Base-by-base conservation (phyloP, 2,329 filamentous ascomycete genomes). In the Colletotrichum liaoningense region DNA sequence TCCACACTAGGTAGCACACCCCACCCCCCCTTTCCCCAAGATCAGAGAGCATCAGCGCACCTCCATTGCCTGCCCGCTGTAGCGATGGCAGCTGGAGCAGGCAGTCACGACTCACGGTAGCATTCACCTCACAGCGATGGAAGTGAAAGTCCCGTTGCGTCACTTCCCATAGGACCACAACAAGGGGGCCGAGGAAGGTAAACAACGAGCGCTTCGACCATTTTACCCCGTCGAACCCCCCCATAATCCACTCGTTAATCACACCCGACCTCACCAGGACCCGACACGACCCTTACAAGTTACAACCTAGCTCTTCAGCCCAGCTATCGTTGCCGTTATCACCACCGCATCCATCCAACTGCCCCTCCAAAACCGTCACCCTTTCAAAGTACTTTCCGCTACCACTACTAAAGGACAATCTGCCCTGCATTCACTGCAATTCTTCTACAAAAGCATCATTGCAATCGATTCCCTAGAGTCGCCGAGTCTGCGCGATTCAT, bases 191-290 rank as follows among this genome's bases (percentile, higher is more conserved):
- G 26, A 49, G 73, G 72, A 69, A 73, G 81, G 80, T 81, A 82
- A 81, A 82, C 80, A 81, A 81, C 42, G 24, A 38, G 42, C 77
- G 71, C 77, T 77, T 74, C 49, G 69, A 52, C 75, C 77, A 73
- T 72, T 67, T 65, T 30, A 42, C 49, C 33, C 55, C 55, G 52
- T 58, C 67, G 57, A 58, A 38, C 58, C 69, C 28, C 33, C 46
- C 30, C 62, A 19, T 16, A 67, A 60, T 69, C 71, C 59, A 70
- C 75, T 14, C 58, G 64, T 63, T 66, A 60, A 42, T 42, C 14
- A 42, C 38, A 19, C 38, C 33, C 11, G 33, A 35, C 33, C 38
- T 42, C 38, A 16, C 14, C 38, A 16, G 38, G 14, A 42, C 38
- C 38, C 38, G 38, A 42, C 38, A 14, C 38, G 38, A 57, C 67